Percentiles rank a stretch among this genome's conserved stretches.
phyloP scores from a whole-genome alignment of 1,139 yeast species.

The Kodamaea derodonti region DNA sequence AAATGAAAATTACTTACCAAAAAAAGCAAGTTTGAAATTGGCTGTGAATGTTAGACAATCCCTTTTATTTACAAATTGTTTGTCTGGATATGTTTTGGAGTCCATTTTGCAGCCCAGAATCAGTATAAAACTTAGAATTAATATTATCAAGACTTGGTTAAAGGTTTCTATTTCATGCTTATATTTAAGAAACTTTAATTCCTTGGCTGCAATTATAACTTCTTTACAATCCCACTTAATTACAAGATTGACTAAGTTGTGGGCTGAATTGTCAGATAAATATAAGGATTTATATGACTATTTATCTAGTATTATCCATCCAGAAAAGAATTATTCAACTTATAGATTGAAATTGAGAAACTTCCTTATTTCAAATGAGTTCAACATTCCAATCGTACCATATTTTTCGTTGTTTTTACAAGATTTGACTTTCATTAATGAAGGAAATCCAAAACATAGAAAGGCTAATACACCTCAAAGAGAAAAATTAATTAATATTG shows the following conservation, averaged over 20 bases:
- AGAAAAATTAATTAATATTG: constrained; percentile 71
- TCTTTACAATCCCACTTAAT: constrained; percentile 80
- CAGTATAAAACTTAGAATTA: constrained; percentile 49
- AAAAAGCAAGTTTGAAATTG: constrained; percentile 55
- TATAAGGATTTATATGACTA: constrained; percentile 63
- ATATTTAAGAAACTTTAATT: constrained; percentile 77
- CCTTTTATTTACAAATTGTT: constrained; percentile 69
- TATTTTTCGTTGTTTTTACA: constrained; percentile 80
- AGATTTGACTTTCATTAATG: constrained; percentile 83
- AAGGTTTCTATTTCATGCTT: constrained; percentile 80
- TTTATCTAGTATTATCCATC: constrained; percentile 70
- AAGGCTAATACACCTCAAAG: constrained; percentile 56
- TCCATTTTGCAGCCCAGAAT: constrained; percentile 59
- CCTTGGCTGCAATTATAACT: constrained; percentile 84
- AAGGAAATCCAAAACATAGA: constrained; percentile 75
- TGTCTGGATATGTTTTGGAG: constrained; percentile 81
- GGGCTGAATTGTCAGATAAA: constrained; percentile 66
- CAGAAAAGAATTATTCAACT: constrained; percentile 75
- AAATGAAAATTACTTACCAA: constrained; percentile 67
- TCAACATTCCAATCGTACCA: constrained; percentile 74
- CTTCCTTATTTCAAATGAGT: constrained; percentile 49
- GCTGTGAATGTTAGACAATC: constrained; percentile 76
- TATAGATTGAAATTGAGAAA: constrained; percentile 68
- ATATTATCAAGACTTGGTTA: constrained; percentile 74
- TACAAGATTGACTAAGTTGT: constrained; percentile 60